Evolutionary conservation across 371 early-diverging fungal genomes (phyloP), one percentile per base, ranked within the genome.

Genomic region (Zychaea mexicana): DNA sequence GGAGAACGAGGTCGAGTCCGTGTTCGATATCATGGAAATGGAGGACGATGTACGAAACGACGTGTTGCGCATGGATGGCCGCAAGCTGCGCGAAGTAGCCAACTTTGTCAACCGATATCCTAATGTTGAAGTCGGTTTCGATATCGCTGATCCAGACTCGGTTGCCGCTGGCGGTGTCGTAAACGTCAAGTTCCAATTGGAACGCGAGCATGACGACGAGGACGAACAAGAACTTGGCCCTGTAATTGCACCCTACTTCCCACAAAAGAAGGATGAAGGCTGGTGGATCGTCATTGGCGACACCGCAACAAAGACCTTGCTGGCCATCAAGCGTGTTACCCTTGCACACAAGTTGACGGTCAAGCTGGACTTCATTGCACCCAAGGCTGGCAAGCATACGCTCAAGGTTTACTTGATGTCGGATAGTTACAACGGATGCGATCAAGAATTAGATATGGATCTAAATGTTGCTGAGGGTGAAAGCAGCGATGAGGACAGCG

Each of bases 231-330:
- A 81, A 15, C 60, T 83, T 61, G 94, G 88, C 4, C 94, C 84
- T 49, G 96, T 92, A 2, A 84, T 92, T 45, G 96, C 98, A 49
- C 97, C 96, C 2, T 95, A 85, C 83, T 98, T 91, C 88, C 97
- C 97, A n/a, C 67, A 71, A 24, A 79, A 83, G 78, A 95, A 96
- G 84, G 92, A 93, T 42, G 99, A 98, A 77, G 91, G 91, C 27
- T 98, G 98, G 98, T 98, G 98, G 98, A 76, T 97, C 62, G 92
- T 98, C 3, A 72, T 98, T 52, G 97, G 94, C 26, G 94, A 96
- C 52, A 83, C 90, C 17, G 69, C 75, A 28, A 78, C 86, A 5
- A 94, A 96, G 78, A 76, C 90, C 0, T 76, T 98, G 55, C 69
- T 95, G 58, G 92, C 93, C 19, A 95, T 98, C 73, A 97, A 97